Percentiles rank a stretch among this genome's conserved stretches.
Conservation (phyloP, 352 stramenopile genomes). For the Pythium pyrilobum region DNA sequence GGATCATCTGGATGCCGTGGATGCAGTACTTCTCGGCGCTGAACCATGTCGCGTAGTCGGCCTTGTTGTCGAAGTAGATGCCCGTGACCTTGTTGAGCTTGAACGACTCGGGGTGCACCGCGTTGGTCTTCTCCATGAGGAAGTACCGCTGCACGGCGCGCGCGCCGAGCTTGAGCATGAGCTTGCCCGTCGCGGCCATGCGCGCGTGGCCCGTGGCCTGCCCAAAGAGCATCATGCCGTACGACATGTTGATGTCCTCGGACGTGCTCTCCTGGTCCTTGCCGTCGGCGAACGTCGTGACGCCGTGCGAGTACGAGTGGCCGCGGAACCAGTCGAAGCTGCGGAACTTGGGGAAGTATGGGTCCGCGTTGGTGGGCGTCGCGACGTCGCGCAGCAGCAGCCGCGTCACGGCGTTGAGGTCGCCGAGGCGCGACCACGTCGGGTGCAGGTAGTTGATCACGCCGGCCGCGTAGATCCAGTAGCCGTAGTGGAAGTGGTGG, state of each 20-base stretch:
- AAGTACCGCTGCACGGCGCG: slow-evolving; percentile 65
- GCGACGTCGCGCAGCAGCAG: slow-evolving; percentile 53
- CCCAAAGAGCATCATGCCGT: slow-evolving; percentile 47
- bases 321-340: slow-evolving; percentile 66
- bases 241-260: slow-evolving; percentile 65
- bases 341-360: slow-evolving; percentile 63
- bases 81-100: slow-evolving; percentile 47
- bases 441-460: slow-evolving; percentile 70
- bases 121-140: slow-evolving; percentile 52
- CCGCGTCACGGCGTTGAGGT: slow-evolving; percentile 45
- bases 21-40: slow-evolving; percentile 59
- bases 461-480: slow-evolving; percentile 61
- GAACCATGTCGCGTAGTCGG: slow-evolving; percentile 79
- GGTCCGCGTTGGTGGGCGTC: slow-evolving; percentile 36
- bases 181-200: slow-evolving; percentile 39
- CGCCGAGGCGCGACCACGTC: slow-evolving; percentile 40
- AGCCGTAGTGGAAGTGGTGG: slow-evolving; percentile 75
- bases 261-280: slow-evolving; percentile 67
- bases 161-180: slow-evolving; percentile 52
- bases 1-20: slow-evolving; percentile 78
- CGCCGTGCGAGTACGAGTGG: slow-evolving; percentile 67
- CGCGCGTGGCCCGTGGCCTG: slow-evolving; percentile 30
- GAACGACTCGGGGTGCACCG: slow-evolving; percentile 40
- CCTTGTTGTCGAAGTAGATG: slow-evolving; percentile 81
- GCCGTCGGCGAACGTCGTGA: slow-evolving; percentile 47